These are phyloP conservation scores for Fusarium haematococcum DNA, from an alignment of 2,329 filamentous ascomycete genomes.

Conservation along the genomic window DNA sequence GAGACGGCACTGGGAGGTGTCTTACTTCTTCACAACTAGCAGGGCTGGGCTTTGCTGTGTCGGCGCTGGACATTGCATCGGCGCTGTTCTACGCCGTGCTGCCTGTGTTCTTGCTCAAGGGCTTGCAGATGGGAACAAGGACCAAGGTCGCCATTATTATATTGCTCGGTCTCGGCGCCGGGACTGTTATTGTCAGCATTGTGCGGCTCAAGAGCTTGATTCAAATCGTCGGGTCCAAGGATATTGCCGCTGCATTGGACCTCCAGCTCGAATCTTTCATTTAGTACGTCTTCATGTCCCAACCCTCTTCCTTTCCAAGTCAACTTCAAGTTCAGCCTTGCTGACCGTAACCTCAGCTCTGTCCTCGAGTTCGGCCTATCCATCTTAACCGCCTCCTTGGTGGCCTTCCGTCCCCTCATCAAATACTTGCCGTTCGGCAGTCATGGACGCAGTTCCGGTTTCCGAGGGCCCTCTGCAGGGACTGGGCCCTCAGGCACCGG, in stretches of 20 bases:
- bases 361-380: neutral
- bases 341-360: neutral
- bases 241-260: neutral
- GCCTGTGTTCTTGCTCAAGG: neutral
- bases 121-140: neutral
- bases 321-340: neutral
- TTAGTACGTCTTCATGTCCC: neutral
- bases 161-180: neutral
- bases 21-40: neutral
- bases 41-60: neutral
- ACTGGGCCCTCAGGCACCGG: neutral
- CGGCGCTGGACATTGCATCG: neutral
- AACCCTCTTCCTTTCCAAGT: neutral
- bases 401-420: neutral
- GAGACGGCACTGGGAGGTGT: neutral
- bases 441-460: neutral
- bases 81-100: neutral
- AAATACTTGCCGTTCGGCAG: neutral
- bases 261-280: neutral
- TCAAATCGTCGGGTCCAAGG: neutral
- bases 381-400: neutral
- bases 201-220: conserved; percentile 1
- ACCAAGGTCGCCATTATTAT: neutral
- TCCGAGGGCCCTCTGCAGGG: neutral
- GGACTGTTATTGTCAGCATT: neutral